Conservation (phyloP, 176 grass and related monocot genomes). For the Stipa capillata region DNA sequence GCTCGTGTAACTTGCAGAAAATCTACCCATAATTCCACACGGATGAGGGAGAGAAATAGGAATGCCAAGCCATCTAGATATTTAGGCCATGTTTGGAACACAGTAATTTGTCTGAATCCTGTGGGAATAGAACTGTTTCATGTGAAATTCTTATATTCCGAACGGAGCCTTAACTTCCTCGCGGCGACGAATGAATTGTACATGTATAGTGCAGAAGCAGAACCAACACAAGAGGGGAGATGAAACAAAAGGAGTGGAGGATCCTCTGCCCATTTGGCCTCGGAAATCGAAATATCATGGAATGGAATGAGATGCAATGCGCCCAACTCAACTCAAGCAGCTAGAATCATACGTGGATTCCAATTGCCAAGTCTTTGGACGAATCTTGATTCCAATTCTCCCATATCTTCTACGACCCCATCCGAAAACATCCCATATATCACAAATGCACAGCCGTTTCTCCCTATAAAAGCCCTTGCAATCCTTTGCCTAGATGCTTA, state of each 20-base stretch:
- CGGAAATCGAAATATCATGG: background rate
- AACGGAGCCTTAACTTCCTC: no score
- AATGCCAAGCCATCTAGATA: background rate
- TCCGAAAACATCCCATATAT: background rate
- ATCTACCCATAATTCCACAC: background rate
- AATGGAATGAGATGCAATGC: background rate
- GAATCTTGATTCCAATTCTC: background rate
- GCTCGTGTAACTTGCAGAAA: background rate
- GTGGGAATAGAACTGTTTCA: no score
- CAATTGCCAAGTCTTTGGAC: background rate
- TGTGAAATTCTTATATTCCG: no score
- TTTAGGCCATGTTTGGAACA: no score
- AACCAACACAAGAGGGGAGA: background rate
- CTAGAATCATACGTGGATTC: conserved; percentile 32
- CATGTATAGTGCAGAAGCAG: background rate
- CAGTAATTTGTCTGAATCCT: no score
- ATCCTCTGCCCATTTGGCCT: background rate
- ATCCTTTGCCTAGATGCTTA: background rate
- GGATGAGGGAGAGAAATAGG: background rate
- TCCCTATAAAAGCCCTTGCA: conserved; percentile 15
- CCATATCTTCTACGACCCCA: background rate
- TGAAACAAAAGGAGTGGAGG: background rate
- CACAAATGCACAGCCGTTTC: background rate
- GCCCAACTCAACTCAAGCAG: background rate
- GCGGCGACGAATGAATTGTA: background rate